A percentile compares a stretch with the other conserved stretches of the same genome.
Conservation (phyloP, 306 rosid species). For the Inga oerstediana region DNA sequence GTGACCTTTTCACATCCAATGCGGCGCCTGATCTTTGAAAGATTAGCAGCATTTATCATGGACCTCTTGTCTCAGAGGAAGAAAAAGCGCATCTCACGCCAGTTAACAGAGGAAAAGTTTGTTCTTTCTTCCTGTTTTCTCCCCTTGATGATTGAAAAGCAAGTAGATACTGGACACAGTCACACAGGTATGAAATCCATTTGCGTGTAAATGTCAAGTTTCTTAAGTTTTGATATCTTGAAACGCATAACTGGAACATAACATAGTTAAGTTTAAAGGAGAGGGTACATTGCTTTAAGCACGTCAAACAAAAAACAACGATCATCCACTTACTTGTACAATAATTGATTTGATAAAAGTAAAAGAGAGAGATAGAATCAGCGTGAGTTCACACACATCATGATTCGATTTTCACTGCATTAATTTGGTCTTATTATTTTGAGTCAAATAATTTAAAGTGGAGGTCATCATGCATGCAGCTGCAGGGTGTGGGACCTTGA, state of each 20-base stretch:
- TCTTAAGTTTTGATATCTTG: background rate
- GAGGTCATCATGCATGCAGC: constrained; percentile 31
- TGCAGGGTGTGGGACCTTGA: constrained; percentile 19
- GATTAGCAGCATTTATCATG: background rate
- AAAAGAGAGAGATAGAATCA: constrained; percentile 21
- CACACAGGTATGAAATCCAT: background rate
- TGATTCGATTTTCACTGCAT: background rate
- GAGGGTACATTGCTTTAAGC: constrained; percentile 2
- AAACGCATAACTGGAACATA: background rate
- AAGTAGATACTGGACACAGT: background rate
- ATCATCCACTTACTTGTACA: constrained; percentile 10
- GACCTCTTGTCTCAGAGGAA: background rate
- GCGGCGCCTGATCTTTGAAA: background rate
- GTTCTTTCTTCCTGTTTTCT: background rate
- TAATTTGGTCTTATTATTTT: constrained; percentile 21
- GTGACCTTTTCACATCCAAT: background rate
- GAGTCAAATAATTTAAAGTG: constrained; percentile 39
- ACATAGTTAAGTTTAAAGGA: background rate
- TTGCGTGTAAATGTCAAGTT: background rate
- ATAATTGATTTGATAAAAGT: constrained; percentile 9
- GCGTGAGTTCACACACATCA: constrained; percentile 28
- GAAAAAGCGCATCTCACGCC: background rate
- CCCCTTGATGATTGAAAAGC: background rate
- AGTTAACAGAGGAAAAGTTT: background rate
- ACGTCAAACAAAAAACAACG: constrained; percentile 21